Percentiles rank a stretch among this genome's conserved stretches.
These are phyloP conservation scores for Mortierella sp. DNA, from an alignment of 371 early-diverging fungal species.

Conservation along the genomic window DNA sequence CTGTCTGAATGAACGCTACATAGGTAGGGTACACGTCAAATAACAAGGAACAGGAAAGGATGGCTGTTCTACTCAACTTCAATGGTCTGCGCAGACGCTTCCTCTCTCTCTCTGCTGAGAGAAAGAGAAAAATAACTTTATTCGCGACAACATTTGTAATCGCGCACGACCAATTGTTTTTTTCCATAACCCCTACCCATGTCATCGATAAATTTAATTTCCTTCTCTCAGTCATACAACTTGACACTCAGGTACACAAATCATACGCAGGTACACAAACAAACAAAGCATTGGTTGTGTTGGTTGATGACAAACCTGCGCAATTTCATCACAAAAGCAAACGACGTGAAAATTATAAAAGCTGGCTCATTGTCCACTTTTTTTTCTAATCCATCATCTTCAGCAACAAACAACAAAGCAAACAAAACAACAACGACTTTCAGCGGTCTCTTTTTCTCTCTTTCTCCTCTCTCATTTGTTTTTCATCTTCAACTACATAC, in stretches of 20 bases:
- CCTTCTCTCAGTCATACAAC: neutral
- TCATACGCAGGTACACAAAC: neutral
- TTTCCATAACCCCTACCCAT: neutral
- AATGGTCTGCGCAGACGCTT: neutral
- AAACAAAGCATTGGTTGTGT: too few relatives aligned
- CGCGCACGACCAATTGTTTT: neutral
- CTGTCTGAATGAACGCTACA: too few relatives aligned
- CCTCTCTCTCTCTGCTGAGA: neutral
- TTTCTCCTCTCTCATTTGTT: neutral
- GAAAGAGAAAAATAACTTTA: neutral
- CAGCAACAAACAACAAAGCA: neutral
- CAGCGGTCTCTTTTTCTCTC: neutral
- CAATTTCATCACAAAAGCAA: neutral
- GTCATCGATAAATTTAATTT: neutral
- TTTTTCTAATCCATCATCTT: neutral
- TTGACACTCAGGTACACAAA: neutral
- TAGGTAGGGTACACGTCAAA: too few relatives aligned
- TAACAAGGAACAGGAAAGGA: too few relatives aligned
- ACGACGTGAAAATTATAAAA: neutral
- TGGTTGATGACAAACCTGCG: slow-evolving; percentile 8
- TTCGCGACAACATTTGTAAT: neutral
- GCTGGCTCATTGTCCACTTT: neutral
- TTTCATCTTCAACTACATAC: neutral
- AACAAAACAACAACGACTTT: neutral
- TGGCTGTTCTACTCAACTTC: too few relatives aligned